Conservation (phyloP, 225 moss, liverwort and hornwort genomes). For the Pseudisothecium myosuroides region DNA sequence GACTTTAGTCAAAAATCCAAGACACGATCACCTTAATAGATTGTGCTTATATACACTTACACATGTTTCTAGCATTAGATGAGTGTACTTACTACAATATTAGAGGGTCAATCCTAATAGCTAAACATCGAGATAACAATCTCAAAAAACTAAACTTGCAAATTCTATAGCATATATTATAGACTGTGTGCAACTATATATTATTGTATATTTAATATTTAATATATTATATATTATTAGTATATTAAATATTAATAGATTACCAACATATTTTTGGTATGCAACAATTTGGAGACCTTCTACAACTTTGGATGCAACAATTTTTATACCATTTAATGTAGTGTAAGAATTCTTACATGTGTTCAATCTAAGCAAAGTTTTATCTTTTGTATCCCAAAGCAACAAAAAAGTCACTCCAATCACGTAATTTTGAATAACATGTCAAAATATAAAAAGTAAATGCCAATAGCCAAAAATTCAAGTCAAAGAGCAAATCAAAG, state of each 20-base stretch:
- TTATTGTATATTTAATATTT: too few relatives aligned
- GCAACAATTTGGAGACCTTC: not conserved
- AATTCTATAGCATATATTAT: not conserved
- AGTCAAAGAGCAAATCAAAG: not conserved
- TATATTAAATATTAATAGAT: too few relatives aligned
- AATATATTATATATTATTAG: too few relatives aligned
- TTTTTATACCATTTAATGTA: not conserved
- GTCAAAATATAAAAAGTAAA: too few relatives aligned
- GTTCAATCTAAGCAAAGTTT: not conserved
- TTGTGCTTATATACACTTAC: not conserved
- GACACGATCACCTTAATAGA: not conserved
- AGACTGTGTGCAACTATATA: not conserved
- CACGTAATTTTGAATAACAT: too few relatives aligned
- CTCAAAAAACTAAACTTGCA: not conserved
- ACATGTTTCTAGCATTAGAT: not conserved
- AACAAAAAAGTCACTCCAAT: too few relatives aligned
- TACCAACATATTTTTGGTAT: not conserved
- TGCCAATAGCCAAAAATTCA: not conserved
- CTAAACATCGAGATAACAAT: not conserved
- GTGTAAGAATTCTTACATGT: not conserved
- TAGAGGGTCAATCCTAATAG: not conserved
- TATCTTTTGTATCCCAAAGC: too few relatives aligned
- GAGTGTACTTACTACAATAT: not conserved
- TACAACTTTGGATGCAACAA: not conserved
- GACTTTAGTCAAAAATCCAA: not conserved